Base-by-base conservation (phyloP, 805 yeast species). In the Teunomyces tritomae region DNA sequence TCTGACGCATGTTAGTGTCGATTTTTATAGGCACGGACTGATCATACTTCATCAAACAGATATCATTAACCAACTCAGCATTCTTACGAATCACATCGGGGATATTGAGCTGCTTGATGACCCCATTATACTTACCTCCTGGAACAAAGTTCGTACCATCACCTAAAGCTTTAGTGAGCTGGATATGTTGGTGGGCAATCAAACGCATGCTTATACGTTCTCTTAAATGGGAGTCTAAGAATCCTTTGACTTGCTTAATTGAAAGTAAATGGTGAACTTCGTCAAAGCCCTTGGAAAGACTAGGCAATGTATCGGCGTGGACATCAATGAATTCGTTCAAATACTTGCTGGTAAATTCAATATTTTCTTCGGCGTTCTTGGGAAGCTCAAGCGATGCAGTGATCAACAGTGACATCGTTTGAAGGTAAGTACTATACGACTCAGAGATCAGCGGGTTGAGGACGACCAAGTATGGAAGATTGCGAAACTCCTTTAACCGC, bases 161-260 rank as follows among this genome's bases (percentile, higher is more conserved):
- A 2, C 59, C 56, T n/a, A 71, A 56, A 0, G 74, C 59, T 17
- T 58, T 57, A 3, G 90, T 73, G 30, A 89, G 67, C 45, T 79
- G 78, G 17, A 89, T 76, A 66, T 87, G 96, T 64, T 94, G 97
- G 52, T 87, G 91, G 0, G 95, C 90, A 46, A 90, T 73, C 43
- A 91, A 71, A 48, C 96, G 82, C 83, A 94, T 88, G 54, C 91
- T 78, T 36, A 92, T 91, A 51, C 97, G 76, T 55, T 91, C 96
- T 47, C 79, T 74, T 56, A 92, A 73, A 68, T 92, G 97, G 8
- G 74, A 68, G 59, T 89, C 88, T 53, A 92, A 70, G 55, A 91
- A 87, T 3, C 62, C 58, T 46, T 84, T 80, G 36, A 87, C 79
- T 26, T 78, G 71, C 6, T 71, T 73, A 28, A 72, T 64, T 2